Conservation (phyloP, 192 early-diverging fungal genomes). For the Backusella circina region DNA sequence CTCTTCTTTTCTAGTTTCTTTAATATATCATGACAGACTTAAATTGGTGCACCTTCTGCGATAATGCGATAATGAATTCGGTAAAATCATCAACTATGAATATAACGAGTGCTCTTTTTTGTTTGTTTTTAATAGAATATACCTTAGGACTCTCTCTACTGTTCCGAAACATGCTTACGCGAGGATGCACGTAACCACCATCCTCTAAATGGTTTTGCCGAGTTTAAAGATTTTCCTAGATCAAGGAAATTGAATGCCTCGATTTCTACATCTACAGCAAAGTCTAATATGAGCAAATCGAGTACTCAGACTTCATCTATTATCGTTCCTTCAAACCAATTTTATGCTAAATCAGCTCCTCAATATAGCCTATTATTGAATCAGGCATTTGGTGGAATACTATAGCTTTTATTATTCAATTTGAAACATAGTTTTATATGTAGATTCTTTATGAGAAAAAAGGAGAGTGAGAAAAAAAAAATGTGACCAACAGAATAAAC, state of each 20-base stretch:
- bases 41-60: slow-evolving; percentile 16
- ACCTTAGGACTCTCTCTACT: slow-evolving; percentile 28
- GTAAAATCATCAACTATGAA: not conserved
- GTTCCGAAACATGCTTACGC: slow-evolving; percentile 24
- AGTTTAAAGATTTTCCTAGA: slow-evolving; percentile 32
- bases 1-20: not conserved
- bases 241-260: not conserved
- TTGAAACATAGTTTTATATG: not conserved
- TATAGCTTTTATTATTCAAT: not conserved
- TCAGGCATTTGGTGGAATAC: not conserved
- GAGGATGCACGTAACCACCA: slow-evolving; percentile 26
- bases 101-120: too few relatives aligned
- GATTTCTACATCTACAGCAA: not conserved
- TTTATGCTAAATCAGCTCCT: not conserved
- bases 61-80: slow-evolving; percentile 2
- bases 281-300: not conserved
- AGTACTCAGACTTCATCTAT: not conserved
- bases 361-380: not conserved
- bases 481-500: not conserved
- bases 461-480: not conserved
- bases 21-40: slow-evolving; percentile 2
- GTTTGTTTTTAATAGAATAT: too few relatives aligned
- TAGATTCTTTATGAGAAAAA: not conserved
- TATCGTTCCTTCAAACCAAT: not conserved
- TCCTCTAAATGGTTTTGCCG: slow-evolving; percentile 21